Percentiles rank a stretch among this genome's conserved stretches.
phyloP scores from a whole-genome alignment of 1,284 basidiomycete genomes.

The Polyporus tsugae region DNA sequence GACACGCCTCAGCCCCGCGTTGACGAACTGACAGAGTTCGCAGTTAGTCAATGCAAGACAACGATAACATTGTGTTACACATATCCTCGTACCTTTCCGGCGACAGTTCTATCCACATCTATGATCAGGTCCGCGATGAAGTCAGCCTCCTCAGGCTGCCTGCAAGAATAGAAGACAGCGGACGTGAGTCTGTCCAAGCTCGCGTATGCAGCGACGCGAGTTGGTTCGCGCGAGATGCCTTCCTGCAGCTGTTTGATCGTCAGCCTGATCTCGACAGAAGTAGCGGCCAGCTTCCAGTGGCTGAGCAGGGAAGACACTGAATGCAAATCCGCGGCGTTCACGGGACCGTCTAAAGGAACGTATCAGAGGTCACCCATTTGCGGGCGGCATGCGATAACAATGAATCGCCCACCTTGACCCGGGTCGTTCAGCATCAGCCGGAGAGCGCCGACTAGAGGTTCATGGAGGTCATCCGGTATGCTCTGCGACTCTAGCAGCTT shows the following conservation, averaged over 20 bases:
- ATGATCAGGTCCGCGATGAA: constrained; percentile 81
- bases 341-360: constrained; percentile 38
- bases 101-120: constrained; percentile 70
- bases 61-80: no score
- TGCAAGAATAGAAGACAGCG: constrained; percentile 72
- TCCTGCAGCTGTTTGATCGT: constrained; percentile 75
- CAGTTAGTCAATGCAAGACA: neutral
- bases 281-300: constrained; percentile 83
- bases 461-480: constrained; percentile 60
- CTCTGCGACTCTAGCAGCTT: constrained; percentile 59
- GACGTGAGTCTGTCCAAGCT: constrained; percentile 70
- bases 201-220: constrained; percentile 57
- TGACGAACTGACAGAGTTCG: constrained; percentile 64
- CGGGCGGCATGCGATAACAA: neutral
- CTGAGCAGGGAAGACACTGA: constrained; percentile 70
- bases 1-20: constrained; percentile 75
- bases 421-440: constrained; percentile 68
- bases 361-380: neutral
- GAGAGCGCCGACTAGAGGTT: constrained; percentile 71
- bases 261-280: constrained; percentile 79
- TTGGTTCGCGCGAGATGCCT: constrained; percentile 63
- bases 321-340: constrained; percentile 67
- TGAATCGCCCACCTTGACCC: constrained; percentile 34
- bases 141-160: constrained; percentile 78
- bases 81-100: constrained; percentile 62